Evolutionary conservation across 345 rosid genomes (phyloP).

Genomic region (Leavenworthia alabamica): DNA sequence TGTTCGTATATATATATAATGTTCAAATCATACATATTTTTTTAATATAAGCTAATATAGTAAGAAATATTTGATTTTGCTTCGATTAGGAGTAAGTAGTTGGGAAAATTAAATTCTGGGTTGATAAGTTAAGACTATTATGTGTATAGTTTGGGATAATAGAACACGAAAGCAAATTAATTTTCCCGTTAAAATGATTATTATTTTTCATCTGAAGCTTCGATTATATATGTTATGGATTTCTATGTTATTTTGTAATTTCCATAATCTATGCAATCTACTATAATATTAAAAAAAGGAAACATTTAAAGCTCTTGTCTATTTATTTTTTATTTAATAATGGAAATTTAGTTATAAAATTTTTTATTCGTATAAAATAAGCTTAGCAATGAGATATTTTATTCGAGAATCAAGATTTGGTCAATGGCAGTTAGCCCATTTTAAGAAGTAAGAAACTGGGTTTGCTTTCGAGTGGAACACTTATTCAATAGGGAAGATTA

Average conservation of each 20-base stretch:
- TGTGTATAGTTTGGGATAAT: background rate
- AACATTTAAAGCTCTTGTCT: background rate
- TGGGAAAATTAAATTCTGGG: slow-evolving; percentile 42
- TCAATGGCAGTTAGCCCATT: slow-evolving; percentile 37
- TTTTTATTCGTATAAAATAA: background rate
- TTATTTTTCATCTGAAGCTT: no score
- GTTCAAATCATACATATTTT: background rate
- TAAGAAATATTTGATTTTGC: slow-evolving; percentile 23
- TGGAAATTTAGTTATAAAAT: background rate
- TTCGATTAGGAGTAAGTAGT: slow-evolving; percentile 59
- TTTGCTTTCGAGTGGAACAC: slow-evolving; percentile 4
- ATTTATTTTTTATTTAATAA: background rate
- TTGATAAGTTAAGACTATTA: slow-evolving; percentile 45
- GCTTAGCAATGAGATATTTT: background rate
- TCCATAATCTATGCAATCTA: no score
- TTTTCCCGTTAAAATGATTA: no score
- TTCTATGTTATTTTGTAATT: no score
- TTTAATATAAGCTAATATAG: slow-evolving; percentile 9
- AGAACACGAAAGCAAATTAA: slow-evolving; percentile 25
- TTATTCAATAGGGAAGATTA: background rate
- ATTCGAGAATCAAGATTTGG: slow-evolving; percentile 16
- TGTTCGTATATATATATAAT: slow-evolving; percentile 14
- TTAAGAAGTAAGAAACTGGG: slow-evolving; percentile 7
- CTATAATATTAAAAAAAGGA: background rate
- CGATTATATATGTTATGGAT: no score